Evolutionary conservation across 176 grass and related monocot species (phyloP), one percentile per base, ranked within the genome.

Genomic region (Musa schizocarpa): DNA sequence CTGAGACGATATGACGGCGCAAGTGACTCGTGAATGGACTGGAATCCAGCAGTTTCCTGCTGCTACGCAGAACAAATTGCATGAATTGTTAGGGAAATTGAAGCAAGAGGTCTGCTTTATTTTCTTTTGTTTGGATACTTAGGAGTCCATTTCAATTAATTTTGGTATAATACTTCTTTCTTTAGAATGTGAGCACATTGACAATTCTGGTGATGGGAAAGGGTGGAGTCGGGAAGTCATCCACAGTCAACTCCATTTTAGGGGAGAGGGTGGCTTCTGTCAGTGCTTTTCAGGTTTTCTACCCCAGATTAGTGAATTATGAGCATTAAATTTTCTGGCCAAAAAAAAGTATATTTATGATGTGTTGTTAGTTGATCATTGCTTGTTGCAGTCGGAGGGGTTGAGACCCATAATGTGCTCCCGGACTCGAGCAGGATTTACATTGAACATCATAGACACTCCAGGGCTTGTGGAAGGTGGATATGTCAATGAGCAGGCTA

Each of bases 181-280:
- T 20, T 48, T 64, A 80, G 78, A 72, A 72, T 52, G 68, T 80
- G 54, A 80, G 56, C 54, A 72, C 68, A 3, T 72, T 72, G 78
- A 72, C 78, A 19, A 80, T 72, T 72, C 78, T 80, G 29, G 26
- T 80, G 78, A 80, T 80, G 67, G 67, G 78, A 26, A 80, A 80
- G 48, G 53, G 78, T 7, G 68, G 78, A 49, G 78, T 80, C 9
- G 67, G 68, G 27, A 71, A 80, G 68, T 80, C 78, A 10, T 80
- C 77, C 24, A 79, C 53, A 7, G 25, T 79, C 17, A 79, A 79
- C 63, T 79, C 77, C 53, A 58, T 79, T 4, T 23, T 79, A 13
- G 77, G 77, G 19, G 77, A 70, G 52, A 20, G 65, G 23, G 65
- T 70, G 11, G 68, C 67, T 12, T 8, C 78, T 62, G 78, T 79